phyloP scores from a whole-genome alignment of 2,329 filamentous ascomycete genomes.

The Cladophialophora psammophila region DNA sequence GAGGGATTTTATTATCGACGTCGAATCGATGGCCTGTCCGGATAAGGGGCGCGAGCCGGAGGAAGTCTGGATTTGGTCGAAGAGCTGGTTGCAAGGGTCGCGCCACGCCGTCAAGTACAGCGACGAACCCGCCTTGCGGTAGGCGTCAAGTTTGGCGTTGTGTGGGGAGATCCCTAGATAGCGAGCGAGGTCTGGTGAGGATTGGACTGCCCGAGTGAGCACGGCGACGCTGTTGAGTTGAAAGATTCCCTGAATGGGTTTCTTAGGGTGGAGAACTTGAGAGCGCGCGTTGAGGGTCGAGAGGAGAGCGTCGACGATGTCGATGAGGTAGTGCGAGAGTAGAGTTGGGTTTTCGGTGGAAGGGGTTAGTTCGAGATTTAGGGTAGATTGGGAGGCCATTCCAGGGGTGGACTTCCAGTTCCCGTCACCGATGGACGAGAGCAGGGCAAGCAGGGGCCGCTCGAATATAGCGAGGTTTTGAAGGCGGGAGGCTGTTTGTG shows the following conservation, averaged over 20 bases:
- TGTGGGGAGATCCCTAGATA: conserved; percentile 70
- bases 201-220: conserved; percentile 81
- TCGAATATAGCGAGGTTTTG: conserved; percentile 88
- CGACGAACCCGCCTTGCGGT: conserved; percentile 84
- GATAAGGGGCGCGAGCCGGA: conserved; percentile 63
- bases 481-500: conserved; percentile 84
- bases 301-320: conserved; percentile 85
- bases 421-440: conserved; percentile 90
- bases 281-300: conserved; percentile 77
- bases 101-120: conserved; percentile 88
- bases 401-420: conserved; percentile 70
- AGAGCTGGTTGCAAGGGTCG: conserved; percentile 81
- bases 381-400: conserved; percentile 44
- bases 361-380: conserved; percentile 52
- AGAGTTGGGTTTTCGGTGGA: conserved; percentile 74
- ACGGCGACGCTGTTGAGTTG: conserved; percentile 86
- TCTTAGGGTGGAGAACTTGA: conserved; percentile 74
- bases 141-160: conserved; percentile 74
- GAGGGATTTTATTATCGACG: conserved; percentile 81
- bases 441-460: conserved; percentile 82
- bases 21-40: conserved; percentile 72
- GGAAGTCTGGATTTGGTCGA: conserved; percentile 92
- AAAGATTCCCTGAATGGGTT: conserved; percentile 84
- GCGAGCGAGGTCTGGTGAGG: conserved; percentile 74
- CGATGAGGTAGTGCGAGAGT: conserved; percentile 86